These are phyloP conservation scores for Chloranthus sessilifolius DNA, from an alignment of 164 flowering plant genomes.

Conservation along the genomic window DNA sequence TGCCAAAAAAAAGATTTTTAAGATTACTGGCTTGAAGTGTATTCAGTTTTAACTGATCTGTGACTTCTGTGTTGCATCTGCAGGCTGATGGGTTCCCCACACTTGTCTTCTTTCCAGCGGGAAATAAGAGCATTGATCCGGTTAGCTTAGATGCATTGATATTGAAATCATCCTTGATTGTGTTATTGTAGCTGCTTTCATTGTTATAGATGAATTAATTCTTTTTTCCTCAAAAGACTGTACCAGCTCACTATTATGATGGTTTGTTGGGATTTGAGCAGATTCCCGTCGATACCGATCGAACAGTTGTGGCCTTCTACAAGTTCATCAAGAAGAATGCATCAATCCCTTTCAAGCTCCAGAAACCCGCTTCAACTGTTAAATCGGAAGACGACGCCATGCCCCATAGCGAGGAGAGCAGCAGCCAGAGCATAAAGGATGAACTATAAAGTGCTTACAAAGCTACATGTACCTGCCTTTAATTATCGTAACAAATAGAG, in stretches of 20 bases:
- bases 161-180: too few relatives aligned
- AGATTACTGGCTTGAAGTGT: too few relatives aligned
- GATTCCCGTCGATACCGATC: slow-evolving; percentile 71
- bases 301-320: slow-evolving; percentile 74
- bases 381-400: slow-evolving; percentile 13
- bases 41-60: too few relatives aligned
- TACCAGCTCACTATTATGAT: neutral
- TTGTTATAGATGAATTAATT: too few relatives aligned
- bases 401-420: slow-evolving; percentile 8
- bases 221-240: neutral
- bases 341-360: slow-evolving; percentile 51
- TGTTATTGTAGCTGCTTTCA: neutral
- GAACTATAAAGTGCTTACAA: slow-evolving; percentile 24
- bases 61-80: slow-evolving; percentile 19
- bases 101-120: slow-evolving; percentile 86
- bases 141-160: slow-evolving; percentile 34
- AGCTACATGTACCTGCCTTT: neutral
- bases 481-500: neutral
- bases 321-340: slow-evolving; percentile 87
- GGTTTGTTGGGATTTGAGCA: slow-evolving; percentile 27
- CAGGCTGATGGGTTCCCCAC: slow-evolving; percentile 94
- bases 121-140: slow-evolving; percentile 84
- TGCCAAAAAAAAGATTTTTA: too few relatives aligned
- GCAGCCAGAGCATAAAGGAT: slow-evolving; percentile 27
- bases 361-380: slow-evolving; percentile 25